Evolutionary conservation across 2,329 filamentous ascomycete species (phyloP), one percentile per base, ranked within the genome.

Genomic region (Phaeosphaeriaceae sp.): DNA sequence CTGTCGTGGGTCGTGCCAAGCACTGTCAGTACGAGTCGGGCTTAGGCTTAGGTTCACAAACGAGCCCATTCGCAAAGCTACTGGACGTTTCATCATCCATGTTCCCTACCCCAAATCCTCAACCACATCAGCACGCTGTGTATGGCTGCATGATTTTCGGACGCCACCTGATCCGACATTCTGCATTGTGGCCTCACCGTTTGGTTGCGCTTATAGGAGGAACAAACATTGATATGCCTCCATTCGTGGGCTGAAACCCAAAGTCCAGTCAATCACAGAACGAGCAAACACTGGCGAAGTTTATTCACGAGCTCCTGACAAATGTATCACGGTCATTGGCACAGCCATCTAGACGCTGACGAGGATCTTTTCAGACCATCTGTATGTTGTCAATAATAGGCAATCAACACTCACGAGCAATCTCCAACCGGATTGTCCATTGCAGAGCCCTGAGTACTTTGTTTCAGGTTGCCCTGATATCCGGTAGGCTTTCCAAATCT

Each of bases 11-110:
- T 17, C 9, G 47, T 44, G 51, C 57, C 54, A 54, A 60, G 51
- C 22, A 51, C 54, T 65, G 62, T 65, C 62, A 65, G 53, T 27
- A 47, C 52, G 42, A 42, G 51, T 52, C 42, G 17, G 56, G 60
- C 20, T 40, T 53, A 53, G 51, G 15, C 20, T 41, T 36, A 11
- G 21, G 4, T 9, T 20, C 33, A 41, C 53, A 59, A 51, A 58
- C 54, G 57, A 55, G 54, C 46, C 58, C 57, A 50, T 36, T 27
- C 60, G 51, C 53, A 49, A 49, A 22, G 45, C 44, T 45, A 46
- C 60, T 60, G 46, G 24, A 25, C 41, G 47, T 53, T 53, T 54
- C 55, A 52, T 57, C 46, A 57, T 41, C 62, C 60, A 57, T 61
- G 53, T 57, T 57, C 62, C 60, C 55, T 61, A 53, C 36, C 27